Conservation (phyloP, 2,329 filamentous ascomycete genomes). For the Pseudogymnoascus sp. region DNA sequence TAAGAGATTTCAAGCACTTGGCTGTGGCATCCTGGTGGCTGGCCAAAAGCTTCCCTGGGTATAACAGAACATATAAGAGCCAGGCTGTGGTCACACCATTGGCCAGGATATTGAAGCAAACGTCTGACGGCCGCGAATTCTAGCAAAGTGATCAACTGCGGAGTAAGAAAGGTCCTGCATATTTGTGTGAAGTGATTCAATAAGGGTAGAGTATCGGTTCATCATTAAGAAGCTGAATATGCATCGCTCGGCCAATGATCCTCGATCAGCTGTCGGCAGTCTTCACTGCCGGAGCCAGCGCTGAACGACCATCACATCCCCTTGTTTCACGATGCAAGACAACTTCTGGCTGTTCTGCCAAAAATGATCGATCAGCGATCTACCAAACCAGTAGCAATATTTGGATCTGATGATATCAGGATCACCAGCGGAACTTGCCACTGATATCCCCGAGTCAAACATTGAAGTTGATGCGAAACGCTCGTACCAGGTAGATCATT, state of each 20-base stretch:
- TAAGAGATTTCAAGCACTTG: neutral
- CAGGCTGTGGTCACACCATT: neutral
- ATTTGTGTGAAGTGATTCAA: neutral
- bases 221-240: neutral
- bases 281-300: neutral
- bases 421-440: neutral
- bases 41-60: neutral
- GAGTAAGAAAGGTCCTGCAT: neutral
- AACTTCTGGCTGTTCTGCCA: neutral
- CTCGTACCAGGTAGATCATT: neutral
- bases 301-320: neutral
- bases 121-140: neutral
- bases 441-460: neutral
- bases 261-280: neutral
- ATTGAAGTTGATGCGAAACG: neutral
- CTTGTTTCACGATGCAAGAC: neutral
- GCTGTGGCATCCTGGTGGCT: neutral
- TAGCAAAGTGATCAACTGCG: neutral
- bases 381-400: neutral
- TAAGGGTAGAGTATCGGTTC: neutral
- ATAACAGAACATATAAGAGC: neutral
- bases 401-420: neutral
- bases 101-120: neutral
- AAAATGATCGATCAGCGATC: neutral
- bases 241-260: neutral